Conservation (phyloP, 1,284 basidiomycete species). For the Papiliotrema fonsecae region DNA sequence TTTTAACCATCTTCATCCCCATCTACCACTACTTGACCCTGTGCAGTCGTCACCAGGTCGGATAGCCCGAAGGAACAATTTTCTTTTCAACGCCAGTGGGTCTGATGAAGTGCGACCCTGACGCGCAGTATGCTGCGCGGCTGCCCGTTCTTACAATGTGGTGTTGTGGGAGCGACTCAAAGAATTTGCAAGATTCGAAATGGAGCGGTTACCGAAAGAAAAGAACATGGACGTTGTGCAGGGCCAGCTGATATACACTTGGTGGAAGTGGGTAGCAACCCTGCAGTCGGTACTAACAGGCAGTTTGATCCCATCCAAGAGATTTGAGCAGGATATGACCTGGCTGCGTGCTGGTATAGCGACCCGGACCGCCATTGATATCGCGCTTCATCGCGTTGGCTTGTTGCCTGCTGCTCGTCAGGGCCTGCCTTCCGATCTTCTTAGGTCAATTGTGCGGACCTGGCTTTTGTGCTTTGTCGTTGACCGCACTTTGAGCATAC, state of each 20-base stretch:
- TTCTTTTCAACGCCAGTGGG: conserved; percentile 36
- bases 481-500: conserved; percentile 20
- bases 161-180: conserved; percentile 29
- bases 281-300: background rate
- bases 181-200: conserved; percentile 30
- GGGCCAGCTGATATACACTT: conserved; percentile 31
- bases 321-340: conserved; percentile 34
- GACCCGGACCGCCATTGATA: conserved; percentile 28
- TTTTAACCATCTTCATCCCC: conserved; percentile 28
- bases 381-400: conserved; percentile 33
- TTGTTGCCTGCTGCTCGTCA: conserved; percentile 17
- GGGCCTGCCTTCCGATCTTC: conserved; percentile 22
- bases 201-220: conserved; percentile 32
- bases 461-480: conserved; percentile 23
- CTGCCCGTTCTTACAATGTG: conserved; percentile 28
- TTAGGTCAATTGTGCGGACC: conserved; percentile 26
- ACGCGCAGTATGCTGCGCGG: conserved; percentile 26
- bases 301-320: conserved; percentile 27
- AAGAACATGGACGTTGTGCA: conserved; percentile 35
- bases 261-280: conserved; percentile 20
- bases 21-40: conserved; percentile 28
- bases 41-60: conserved; percentile 17
- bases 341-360: conserved; percentile 32
- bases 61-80: conserved; percentile 31
- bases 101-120: background rate